Evolutionary conservation across 2,329 filamentous ascomycete genomes (phyloP).

Genomic region (Hypocreales sp.): DNA sequence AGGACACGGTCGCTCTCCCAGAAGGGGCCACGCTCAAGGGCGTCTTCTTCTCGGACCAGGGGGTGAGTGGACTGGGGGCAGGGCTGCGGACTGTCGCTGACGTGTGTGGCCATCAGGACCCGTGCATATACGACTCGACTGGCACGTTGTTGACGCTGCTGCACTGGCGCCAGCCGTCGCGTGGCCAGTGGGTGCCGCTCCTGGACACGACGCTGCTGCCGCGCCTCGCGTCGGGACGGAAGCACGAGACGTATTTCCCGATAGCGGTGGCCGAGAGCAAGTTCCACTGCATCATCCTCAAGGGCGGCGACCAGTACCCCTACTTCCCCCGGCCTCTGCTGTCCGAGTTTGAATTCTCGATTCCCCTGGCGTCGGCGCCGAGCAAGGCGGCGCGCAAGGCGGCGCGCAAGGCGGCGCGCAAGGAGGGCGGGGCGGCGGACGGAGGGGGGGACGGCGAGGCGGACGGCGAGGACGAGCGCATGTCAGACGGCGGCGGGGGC

Average conservation of each 20-base stretch:
- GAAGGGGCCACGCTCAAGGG: slow-evolving; percentile 58
- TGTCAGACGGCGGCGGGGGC: slow-evolving; percentile 19
- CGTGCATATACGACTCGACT: slow-evolving; percentile 88
- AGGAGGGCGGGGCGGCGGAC: slow-evolving; percentile 13
- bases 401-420: slow-evolving; percentile 15
- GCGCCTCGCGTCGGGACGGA: slow-evolving; percentile 69
- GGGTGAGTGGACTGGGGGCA: slow-evolving; percentile 35
- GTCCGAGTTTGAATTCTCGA: slow-evolving; percentile 81
- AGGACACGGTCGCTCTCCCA: slow-evolving; percentile 77
- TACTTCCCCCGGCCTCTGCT: slow-evolving; percentile 85
- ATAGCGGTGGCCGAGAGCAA: slow-evolving; percentile 82
- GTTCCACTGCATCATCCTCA: slow-evolving; percentile 98
- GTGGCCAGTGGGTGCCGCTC: slow-evolving; percentile 82
- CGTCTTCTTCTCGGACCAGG: slow-evolving; percentile 83
- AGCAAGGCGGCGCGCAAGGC: slow-evolving; percentile 16
- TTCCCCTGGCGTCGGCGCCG: slow-evolving; percentile 53
- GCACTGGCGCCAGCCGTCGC: slow-evolving; percentile 76
- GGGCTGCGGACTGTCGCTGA: neutral
- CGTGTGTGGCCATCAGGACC: slow-evolving; percentile 42
- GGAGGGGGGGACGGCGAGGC: slow-evolving; percentile 12
- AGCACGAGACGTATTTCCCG: slow-evolving; percentile 86
- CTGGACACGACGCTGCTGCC: slow-evolving; percentile 77
- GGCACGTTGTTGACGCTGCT: slow-evolving; percentile 77
- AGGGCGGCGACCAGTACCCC: slow-evolving; percentile 82
- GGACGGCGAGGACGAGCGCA: slow-evolving; percentile 18